phyloP scores from a whole-genome alignment of 2,329 filamentous ascomycete genomes.

The Pseudopyrenochaeta lycopersici region DNA sequence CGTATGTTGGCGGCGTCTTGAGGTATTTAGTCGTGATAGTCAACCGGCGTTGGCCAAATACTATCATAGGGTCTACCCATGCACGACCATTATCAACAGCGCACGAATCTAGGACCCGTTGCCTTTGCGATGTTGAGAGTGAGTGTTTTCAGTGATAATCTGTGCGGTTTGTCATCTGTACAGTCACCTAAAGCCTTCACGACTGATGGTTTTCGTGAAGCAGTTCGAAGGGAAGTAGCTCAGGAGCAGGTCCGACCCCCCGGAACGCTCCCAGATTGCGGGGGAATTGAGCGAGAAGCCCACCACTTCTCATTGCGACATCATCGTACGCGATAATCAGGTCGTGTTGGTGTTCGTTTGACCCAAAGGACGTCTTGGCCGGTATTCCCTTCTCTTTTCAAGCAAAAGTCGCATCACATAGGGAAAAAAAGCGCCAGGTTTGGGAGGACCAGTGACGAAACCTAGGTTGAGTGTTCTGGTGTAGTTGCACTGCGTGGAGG shows the following conservation, averaged over 20 bases:
- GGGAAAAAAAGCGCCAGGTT: not conserved
- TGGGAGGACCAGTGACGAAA: not conserved
- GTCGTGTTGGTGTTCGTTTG: constrained; percentile 2
- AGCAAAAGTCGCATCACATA: not conserved
- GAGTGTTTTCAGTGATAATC: not conserved
- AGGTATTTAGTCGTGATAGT: not conserved
- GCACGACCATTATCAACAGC: not conserved
- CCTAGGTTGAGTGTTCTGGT: too few species aligned
- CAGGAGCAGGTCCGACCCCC: not conserved
- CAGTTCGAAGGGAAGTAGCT: not conserved
- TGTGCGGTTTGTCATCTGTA: not conserved
- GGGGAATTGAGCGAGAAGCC: not conserved
- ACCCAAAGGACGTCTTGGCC: not conserved
- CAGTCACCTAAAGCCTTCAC: not conserved
- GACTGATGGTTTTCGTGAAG: not conserved
- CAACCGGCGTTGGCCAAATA: not conserved
- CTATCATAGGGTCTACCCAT: not conserved
- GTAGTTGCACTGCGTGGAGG: not conserved
- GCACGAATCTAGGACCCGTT: too few species aligned
- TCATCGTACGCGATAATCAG: not conserved
- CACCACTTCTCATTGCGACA: not conserved
- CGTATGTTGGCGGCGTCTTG: not conserved
- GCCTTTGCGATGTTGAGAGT: not conserved
- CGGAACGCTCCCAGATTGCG: not conserved
- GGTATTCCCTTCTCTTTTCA: constrained; percentile 10